phyloP scores from a whole-genome alignment of 2,329 filamentous ascomycete species.

The Phoma sp. region DNA sequence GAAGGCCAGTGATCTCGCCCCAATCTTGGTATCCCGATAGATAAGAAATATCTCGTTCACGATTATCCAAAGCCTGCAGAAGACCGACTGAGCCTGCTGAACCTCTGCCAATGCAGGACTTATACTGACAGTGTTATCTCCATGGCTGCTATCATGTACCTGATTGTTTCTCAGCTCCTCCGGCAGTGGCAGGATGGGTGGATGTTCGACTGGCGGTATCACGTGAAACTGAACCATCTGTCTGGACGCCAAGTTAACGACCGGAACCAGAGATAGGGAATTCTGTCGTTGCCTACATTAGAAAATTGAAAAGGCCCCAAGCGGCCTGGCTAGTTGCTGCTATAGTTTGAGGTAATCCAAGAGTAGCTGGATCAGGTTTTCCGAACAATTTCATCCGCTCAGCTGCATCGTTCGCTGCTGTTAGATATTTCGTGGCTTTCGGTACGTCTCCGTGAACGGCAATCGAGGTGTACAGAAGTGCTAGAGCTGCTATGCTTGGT shows the following conservation, averaged over 20 bases:
- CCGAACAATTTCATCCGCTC: conserved; percentile 17
- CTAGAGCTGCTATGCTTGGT: conserved; percentile 13
- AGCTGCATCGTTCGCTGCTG: conserved; percentile 11
- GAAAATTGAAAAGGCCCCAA: conserved; percentile 23
- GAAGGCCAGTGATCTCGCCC: conserved; percentile 16
- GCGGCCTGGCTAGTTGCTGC: conserved; percentile 16
- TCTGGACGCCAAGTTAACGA: conserved; percentile 17
- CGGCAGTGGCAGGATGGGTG: conserved; percentile 15
- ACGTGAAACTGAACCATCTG: conserved; percentile 18
- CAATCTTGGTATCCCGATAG: conserved; percentile 14
- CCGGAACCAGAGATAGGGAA: background rate
- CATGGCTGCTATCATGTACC: background rate
- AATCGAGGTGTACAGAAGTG: conserved; percentile 15
- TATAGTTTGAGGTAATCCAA: conserved; percentile 5
- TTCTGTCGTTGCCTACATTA: conserved; percentile 13
- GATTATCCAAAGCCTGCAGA: conserved; percentile 18
- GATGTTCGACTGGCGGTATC: conserved; percentile 12
- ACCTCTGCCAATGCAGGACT: conserved; percentile 7
- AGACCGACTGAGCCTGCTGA: conserved; percentile 11
- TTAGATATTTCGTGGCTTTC: conserved; percentile 12
- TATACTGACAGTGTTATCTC: background rate
- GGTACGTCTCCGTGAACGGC: conserved; percentile 17
- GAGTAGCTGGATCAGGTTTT: conserved; percentile 5
- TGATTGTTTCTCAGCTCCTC: conserved; percentile 3
- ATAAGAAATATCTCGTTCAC: conserved; percentile 18